Base-by-base conservation (phyloP, 2,329 filamentous ascomycete species). In the Sporothrix curviconia region DNA sequence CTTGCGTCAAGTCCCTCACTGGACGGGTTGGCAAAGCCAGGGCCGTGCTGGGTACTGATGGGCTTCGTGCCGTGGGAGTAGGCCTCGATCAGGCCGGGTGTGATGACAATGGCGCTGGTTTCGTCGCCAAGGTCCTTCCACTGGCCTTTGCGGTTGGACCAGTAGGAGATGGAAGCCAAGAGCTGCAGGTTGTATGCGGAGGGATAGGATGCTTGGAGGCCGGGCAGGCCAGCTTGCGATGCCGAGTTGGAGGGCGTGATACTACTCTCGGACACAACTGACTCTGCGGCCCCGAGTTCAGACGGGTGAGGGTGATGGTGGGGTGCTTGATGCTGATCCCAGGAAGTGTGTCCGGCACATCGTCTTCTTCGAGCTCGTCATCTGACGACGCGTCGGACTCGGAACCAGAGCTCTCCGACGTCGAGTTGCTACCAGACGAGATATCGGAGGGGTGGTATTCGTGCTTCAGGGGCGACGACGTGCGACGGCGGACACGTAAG, bases 381-480 rank as follows among this genome's bases (percentile, higher is more conserved):
- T 77, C 74, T 2, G 76, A 79, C 8, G 72, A 78, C 2, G 71
- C 71, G 47, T 75, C 74, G 36, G 75, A 61, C 32, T 78, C 76
- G n/a, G 82, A 79, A 24, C 77, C 78, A 6, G 79, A 83, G 34
- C 74, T 74, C 37, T 79, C 73, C 7, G 83, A 83, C 42, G 82
- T 81, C 0, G 84, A 85, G 46, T 82, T 83, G 7, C 83, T 84
- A 15, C 71, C 74, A 0, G 82, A 85, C 0, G 81, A 84, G 49
- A 77, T 71, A 52, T 85, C 82, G 1, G 94, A 97, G 14, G 92
- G 92, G 61, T 92, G 86, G 66, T 96, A 99, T 72, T 99, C 92
- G 68, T 97, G 92, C 74, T 99, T 99, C 51, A 99, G 77, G 0
- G 94, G 94, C 1, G 94, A 99, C 0, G 94, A 97, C 1, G 85